Percentiles rank a stretch among this genome's conserved stretches.
Conservation (phyloP, 23 red algal species). For the Agarophyton chilense region DNA sequence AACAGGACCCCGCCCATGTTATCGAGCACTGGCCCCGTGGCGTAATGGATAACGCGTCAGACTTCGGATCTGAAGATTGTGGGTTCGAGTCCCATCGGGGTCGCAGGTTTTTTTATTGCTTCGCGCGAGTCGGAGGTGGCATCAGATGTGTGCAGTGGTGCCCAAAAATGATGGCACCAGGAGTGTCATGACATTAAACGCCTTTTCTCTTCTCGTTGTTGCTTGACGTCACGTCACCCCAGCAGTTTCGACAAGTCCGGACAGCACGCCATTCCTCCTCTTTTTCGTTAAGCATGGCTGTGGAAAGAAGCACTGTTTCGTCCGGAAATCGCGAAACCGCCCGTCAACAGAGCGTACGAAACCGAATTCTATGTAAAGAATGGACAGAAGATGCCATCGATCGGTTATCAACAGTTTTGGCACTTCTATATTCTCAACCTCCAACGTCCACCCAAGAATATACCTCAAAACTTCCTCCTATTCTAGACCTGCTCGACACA, state of each 20-base stretch:
- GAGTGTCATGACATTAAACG: too few relatives aligned
- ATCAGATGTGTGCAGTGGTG: too few relatives aligned
- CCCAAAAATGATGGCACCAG: too few relatives aligned
- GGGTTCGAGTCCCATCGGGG: conserved; percentile 94
- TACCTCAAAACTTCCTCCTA: background rate
- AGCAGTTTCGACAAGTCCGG: background rate
- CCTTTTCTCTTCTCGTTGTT: background rate
- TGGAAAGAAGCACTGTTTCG: background rate
- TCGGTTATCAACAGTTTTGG: background rate
- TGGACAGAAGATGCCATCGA: conserved; percentile 16
- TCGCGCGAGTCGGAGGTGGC: too few relatives aligned
- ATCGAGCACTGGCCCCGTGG: conserved; percentile 52
- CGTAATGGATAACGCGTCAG: conserved; percentile 94
- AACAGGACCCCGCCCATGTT: too few relatives aligned
- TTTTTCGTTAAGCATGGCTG: background rate
- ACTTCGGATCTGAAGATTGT: conserved; percentile 95
- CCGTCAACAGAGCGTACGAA: conserved; percentile 2
- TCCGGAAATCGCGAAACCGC: background rate
- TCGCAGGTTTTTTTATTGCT: conserved; percentile 1
- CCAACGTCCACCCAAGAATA: background rate
- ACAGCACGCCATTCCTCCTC: background rate
- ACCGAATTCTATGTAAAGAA: conserved; percentile 9
- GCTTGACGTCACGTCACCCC: background rate
- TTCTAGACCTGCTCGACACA: conserved; percentile 18
- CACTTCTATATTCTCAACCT: background rate